Base-by-base conservation (phyloP, 2,329 filamentous ascomycete genomes). In the Graphilbum ipis-grandicollis region DNA sequence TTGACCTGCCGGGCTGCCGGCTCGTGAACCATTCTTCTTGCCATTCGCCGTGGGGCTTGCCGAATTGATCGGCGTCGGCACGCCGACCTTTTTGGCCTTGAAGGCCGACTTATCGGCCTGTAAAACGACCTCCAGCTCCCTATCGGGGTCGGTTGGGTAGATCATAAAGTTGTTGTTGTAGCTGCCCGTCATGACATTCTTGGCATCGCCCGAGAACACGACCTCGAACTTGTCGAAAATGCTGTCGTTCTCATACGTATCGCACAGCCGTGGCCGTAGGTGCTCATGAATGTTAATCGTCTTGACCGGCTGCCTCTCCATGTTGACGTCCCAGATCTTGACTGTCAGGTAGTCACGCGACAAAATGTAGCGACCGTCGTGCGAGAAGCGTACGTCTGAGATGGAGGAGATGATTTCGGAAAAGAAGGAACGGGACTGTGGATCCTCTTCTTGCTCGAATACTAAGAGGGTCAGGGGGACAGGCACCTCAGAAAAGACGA, bases 151-250 rank as follows among this genome's bases (percentile, higher is more conserved):
- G 19, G 86, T 90, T 5, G 90, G 90, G 57, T 96, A 98, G 53
- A 98, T 98, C 90, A 98, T 98, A 67, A 98, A 96, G 64, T 98
- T 98, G 65, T 98, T 98, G 70, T 98, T 98, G 67, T 98, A 98
- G 55, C 85, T 94, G 49, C 90, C 90, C 6, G 90, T 98, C 90
- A 98, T 98, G 46, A 96, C 90, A 50, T 98, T 96, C 68, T 93
- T 92, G 29, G 85, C 84, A 57, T 96, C 88, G 19, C 90, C 90
- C 2, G 88, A 96, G 63, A 98, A 98, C 36, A 96, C 88, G 31
- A 98, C 90, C 60, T 98, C 90, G 47, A 98, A 98, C 59, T 98
- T 98, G 71, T 98, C 90, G 53, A 98, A 98, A 53, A 98, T 98
- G 57, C 85, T 93, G 54, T 98, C 90, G 50, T 98, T 98, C 62